Evolutionary conservation across 495 filamentous ascomycete species (phyloP).

Genomic region (Tuber aestivum): DNA sequence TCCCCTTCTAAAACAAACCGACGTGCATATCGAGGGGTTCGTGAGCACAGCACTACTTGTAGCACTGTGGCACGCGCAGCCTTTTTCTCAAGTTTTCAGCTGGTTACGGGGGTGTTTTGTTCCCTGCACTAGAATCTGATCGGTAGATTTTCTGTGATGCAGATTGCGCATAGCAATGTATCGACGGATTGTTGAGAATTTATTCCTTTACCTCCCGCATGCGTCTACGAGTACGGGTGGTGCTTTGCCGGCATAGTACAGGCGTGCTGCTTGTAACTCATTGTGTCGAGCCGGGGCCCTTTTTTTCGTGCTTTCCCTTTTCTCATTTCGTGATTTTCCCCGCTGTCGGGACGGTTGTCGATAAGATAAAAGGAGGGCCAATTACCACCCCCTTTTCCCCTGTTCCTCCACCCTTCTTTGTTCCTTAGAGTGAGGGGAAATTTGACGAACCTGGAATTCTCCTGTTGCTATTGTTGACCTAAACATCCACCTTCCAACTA

Average conservation of each 20-base stretch:
- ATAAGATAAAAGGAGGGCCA: constrained; percentile 1
- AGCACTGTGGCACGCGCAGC: background rate
- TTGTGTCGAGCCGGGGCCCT: background rate
- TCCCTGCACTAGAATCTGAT: background rate
- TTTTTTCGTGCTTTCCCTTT: background rate
- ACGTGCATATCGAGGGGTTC: background rate
- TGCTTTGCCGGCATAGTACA: background rate
- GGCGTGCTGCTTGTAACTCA: background rate
- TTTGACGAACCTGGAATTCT: background rate
- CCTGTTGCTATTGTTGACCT: background rate
- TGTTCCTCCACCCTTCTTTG: background rate
- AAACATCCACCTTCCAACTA: constrained; percentile 4
- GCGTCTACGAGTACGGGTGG: background rate
- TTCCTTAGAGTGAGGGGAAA: background rate
- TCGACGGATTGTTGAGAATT: background rate
- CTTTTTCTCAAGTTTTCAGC: background rate
- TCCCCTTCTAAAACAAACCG: background rate
- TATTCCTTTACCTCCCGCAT: background rate
- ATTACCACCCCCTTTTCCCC: background rate
- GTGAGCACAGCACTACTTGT: too few relatives aligned
- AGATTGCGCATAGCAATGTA: background rate
- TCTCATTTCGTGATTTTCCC: background rate
- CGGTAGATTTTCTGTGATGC: background rate
- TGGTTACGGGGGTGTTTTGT: background rate
- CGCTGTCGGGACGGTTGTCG: background rate